These are phyloP conservation scores for Auriscalpium microsporum DNA, from an alignment of 768 basidiomycete genomes.

Conservation along the genomic window DNA sequence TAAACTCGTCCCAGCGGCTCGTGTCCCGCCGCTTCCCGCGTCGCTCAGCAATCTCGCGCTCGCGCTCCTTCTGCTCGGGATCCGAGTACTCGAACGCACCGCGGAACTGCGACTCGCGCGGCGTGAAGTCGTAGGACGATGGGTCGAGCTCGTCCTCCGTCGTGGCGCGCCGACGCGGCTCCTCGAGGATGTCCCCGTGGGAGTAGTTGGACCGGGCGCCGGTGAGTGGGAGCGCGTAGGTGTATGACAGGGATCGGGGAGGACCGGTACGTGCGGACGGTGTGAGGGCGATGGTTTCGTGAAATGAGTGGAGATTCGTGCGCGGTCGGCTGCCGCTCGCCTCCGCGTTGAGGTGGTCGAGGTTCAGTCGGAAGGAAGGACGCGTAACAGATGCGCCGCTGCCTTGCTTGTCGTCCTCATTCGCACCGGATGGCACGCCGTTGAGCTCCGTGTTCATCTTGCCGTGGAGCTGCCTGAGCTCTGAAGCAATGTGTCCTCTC, in stretches of 20 bases:
- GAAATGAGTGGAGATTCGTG: neutral
- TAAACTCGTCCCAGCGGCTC: slow-evolving; percentile 33
- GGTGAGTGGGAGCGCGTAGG: slow-evolving; percentile 37
- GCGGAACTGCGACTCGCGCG: slow-evolving; percentile 43
- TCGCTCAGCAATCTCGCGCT: slow-evolving; percentile 37
- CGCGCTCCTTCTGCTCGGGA: slow-evolving; percentile 28
- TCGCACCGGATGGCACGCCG: too few relatives aligned
- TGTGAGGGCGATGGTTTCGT: slow-evolving; percentile 21
- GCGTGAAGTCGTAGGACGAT: slow-evolving; percentile 24
- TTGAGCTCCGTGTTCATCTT: too few relatives aligned
- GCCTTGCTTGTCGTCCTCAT: too few relatives aligned
- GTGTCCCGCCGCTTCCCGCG: slow-evolving; percentile 47
- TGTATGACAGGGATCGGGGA: slow-evolving; percentile 59
- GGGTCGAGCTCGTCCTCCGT: slow-evolving; percentile 27
- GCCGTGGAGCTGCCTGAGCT: too few relatives aligned
- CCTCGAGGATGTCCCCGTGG: slow-evolving; percentile 21
- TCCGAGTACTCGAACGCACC: slow-evolving; percentile 47
- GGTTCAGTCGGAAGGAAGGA: neutral
- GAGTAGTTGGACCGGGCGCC: slow-evolving; percentile 17
- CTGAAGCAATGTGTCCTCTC: too few relatives aligned
- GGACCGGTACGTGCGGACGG: slow-evolving; percentile 66
- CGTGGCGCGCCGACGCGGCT: slow-evolving; percentile 21
- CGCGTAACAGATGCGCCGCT: too few relatives aligned
- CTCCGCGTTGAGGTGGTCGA: neutral
- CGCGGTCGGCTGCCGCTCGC: neutral